Percentiles rank a stretch among this genome's conserved stretches.
phyloP scores from a whole-genome alignment of 768 basidiomycete genomes.

The Tubosaeta sp. region DNA sequence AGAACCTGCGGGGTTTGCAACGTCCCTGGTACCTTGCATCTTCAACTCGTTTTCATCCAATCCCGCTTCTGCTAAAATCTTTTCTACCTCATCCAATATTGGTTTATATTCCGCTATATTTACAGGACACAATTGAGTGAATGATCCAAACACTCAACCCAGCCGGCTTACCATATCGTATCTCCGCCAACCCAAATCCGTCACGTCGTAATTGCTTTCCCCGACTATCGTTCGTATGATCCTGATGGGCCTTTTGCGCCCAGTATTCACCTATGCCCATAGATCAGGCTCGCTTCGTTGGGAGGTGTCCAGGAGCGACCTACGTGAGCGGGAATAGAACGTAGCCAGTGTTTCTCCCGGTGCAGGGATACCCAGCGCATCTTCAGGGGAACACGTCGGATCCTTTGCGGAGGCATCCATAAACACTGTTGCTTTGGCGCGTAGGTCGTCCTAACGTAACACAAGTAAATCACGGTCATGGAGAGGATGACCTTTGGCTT shows the following conservation, averaged over 20 bases:
- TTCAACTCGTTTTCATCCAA: slow-evolving; percentile 81
- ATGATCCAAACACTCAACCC: not conserved
- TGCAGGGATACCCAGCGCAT: slow-evolving; percentile 70
- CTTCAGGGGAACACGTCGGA: slow-evolving; percentile 56
- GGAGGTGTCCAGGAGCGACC: slow-evolving; percentile 21
- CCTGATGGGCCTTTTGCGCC: slow-evolving; percentile 63
- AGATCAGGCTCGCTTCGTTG: not conserved
- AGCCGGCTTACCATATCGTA: slow-evolving; percentile 55
- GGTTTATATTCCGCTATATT: slow-evolving; percentile 72
- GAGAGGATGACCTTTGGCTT: not conserved
- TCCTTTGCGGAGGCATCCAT: slow-evolving; percentile 64
- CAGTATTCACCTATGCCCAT: slow-evolving; percentile 64
- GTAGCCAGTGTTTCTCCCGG: slow-evolving; percentile 80
- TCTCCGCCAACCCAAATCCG: slow-evolving; percentile 72
- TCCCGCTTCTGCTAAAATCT: slow-evolving; percentile 78
- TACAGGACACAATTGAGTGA: not conserved
- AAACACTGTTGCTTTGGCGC: slow-evolving; percentile 44
- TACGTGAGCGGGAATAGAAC: slow-evolving; percentile 81
- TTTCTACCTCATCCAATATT: slow-evolving; percentile 75
- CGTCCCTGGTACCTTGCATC: slow-evolving; percentile 45
- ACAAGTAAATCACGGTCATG: not conserved
- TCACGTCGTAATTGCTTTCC: slow-evolving; percentile 78
- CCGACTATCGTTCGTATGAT: slow-evolving; percentile 51
- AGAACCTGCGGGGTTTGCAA: slow-evolving; percentile 24
- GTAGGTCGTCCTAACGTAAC: slow-evolving; percentile 34